phyloP scores from a whole-genome alignment of 1,139 yeast species.

The Nadsonia starkeyi-henricii region DNA sequence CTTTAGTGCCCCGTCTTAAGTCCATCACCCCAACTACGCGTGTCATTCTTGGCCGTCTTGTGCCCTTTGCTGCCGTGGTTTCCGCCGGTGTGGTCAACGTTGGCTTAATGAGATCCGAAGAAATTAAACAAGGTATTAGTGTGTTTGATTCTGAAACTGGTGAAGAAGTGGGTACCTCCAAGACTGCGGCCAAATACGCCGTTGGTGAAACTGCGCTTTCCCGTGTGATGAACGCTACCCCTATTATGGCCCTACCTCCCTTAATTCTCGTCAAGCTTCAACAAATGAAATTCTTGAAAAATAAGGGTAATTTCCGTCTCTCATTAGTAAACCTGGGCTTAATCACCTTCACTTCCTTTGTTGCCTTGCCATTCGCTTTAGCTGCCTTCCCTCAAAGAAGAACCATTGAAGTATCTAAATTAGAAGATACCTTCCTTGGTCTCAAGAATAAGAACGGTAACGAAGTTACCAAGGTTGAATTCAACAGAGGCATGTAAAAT shows the following conservation, averaged over 20 bases:
- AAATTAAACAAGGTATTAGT: slow-evolving; percentile 67
- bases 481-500: slow-evolving; percentile 76
- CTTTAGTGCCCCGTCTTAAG: slow-evolving; percentile 70
- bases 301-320: slow-evolving; percentile 41
- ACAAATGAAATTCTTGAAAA: slow-evolving; percentile 25
- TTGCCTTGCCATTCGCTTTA: slow-evolving; percentile 84
- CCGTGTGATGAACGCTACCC: slow-evolving; percentile 90
- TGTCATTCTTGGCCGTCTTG: slow-evolving; percentile 64
- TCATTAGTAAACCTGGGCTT: slow-evolving; percentile 67
- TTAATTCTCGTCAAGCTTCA: slow-evolving; percentile 66
- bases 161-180: slow-evolving; percentile 57
- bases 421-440: slow-evolving; percentile 51
- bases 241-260: slow-evolving; percentile 94
- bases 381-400: slow-evolving; percentile 91
- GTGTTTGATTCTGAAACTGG: slow-evolving; percentile 51
- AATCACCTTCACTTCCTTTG: slow-evolving; percentile 71
- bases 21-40: slow-evolving; percentile 53
- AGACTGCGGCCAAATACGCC: slow-evolving; percentile 77
- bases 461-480: slow-evolving; percentile 49
- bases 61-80: slow-evolving; percentile 96
- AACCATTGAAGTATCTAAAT: slow-evolving; percentile 37
- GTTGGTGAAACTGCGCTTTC: slow-evolving; percentile 96
- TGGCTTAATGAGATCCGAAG: slow-evolving; percentile 89
- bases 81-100: slow-evolving; percentile 93
- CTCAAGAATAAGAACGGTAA: slow-evolving; percentile 52